phyloP scores from a whole-genome alignment of 768 basidiomycete species.

The Pleurotus ostreatus region DNA sequence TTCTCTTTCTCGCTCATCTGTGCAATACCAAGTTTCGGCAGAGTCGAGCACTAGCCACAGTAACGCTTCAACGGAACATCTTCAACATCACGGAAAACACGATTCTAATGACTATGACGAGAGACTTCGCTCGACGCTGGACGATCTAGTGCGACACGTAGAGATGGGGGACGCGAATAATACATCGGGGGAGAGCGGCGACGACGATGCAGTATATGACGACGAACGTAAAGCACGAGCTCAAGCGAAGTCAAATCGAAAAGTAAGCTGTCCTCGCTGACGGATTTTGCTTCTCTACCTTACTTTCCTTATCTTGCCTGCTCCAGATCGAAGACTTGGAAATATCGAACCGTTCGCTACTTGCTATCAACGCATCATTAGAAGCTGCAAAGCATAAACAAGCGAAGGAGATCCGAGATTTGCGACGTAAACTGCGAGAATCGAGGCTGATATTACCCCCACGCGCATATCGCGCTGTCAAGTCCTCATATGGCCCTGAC shows the following conservation, averaged over 20 bases:
- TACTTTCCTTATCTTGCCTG: neutral
- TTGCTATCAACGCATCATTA: slow-evolving; percentile 79
- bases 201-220: slow-evolving; percentile 28
- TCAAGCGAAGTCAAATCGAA: slow-evolving; percentile 82
- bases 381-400: slow-evolving; percentile 80
- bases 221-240: slow-evolving; percentile 49
- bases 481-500: slow-evolving; percentile 41
- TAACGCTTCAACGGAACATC: slow-evolving; percentile 17
- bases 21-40: slow-evolving; percentile 34
- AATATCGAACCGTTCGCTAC: slow-evolving; percentile 83
- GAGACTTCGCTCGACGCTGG: slow-evolving; percentile 31
- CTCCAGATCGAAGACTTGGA: slow-evolving; percentile 85
- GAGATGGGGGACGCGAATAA: slow-evolving; percentile 24
- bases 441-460: slow-evolving; percentile 77
- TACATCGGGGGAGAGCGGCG: slow-evolving; percentile 26
- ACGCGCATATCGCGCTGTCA: slow-evolving; percentile 50
- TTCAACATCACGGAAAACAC: neutral
- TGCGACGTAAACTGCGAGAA: slow-evolving; percentile 79
- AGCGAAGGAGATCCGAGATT: slow-evolving; percentile 79
- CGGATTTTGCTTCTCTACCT: neutral
- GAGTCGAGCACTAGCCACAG: slow-evolving; percentile 24
- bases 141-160: slow-evolving; percentile 37
- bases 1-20: slow-evolving; percentile 53
- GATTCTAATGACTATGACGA: slow-evolving; percentile 16
- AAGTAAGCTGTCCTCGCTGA: slow-evolving; percentile 41